A percentile compares a stretch with the other conserved stretches of the same genome.
phyloP scores from a whole-genome alignment of 257 asterid genomes.

The Fraxinus cuspidata region DNA sequence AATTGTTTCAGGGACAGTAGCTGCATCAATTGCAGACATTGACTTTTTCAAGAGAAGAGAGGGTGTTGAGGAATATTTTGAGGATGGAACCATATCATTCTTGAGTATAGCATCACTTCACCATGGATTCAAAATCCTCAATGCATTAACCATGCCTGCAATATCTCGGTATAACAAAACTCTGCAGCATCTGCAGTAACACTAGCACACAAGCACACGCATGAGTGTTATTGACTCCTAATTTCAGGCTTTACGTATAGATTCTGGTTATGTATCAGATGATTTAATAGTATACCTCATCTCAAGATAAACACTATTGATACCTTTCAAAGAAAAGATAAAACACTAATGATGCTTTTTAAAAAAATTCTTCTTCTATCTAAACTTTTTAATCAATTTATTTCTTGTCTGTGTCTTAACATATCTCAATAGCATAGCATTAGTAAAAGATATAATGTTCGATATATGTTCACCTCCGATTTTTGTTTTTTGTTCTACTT shows the following conservation, averaged over 20 bases:
- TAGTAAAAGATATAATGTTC: not conserved
- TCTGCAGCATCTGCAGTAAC: conserved; percentile 17
- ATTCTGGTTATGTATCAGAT: conserved; percentile 8
- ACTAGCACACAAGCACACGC: conserved; percentile 3
- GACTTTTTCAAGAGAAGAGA: conserved; percentile 87
- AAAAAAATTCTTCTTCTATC: not conserved
- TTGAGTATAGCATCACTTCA: conserved; percentile 80
- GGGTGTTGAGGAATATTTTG: conserved; percentile 78
- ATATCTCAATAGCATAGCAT: not conserved
- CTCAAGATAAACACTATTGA: conserved; percentile 4
- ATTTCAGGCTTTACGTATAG: not conserved
- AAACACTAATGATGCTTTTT: not conserved
- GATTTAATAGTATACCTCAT: not conserved
- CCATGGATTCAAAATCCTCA: conserved; percentile 85
- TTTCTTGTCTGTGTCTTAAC: not conserved
- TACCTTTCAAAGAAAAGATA: too few species aligned
- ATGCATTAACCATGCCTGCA: conserved; percentile 65
- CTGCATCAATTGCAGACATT: conserved; percentile 88
- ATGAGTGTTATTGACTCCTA: not conserved
- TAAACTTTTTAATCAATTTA: not conserved
- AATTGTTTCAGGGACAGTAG: conserved; percentile 81
- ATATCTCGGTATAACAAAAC: conserved; percentile 58
- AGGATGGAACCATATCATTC: conserved; percentile 91
- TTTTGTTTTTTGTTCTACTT: not conserved
- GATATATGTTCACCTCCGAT: not conserved